Evolutionary conservation across 192 early-diverging fungal species (phyloP), one percentile per base, ranked within the genome.

Genomic region (Coemansia sp.): DNA sequence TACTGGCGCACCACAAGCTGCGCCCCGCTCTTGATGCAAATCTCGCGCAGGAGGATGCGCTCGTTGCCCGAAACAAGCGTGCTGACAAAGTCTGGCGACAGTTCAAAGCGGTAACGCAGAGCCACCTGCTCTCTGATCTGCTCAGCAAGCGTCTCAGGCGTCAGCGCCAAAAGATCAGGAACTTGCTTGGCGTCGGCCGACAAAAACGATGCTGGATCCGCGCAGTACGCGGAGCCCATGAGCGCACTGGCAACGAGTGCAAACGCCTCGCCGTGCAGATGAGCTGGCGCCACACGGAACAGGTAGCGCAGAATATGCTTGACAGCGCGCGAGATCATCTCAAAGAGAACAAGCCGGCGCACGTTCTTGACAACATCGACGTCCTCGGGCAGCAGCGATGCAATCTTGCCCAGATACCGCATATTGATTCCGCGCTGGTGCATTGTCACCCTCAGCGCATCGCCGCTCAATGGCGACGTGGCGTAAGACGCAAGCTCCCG

Each of bases 341-440:
- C 96, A 69, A 92, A 88, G 23, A 91, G 61, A 32, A 92, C 86
- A 41, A 96, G 76, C 5, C 88, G 84, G 68, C 88, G 58, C 42
- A 82, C 69, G 53, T 72, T 76, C 18, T 32, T 40, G 12, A 57
- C 67, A 43, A 59, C 64, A 6, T 71, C 69, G 26, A 49, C 57
- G 5, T 71, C 68, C 18, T 59, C 52, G 8, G 93, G 85, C 40
- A 96, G 81, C 21, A 91, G 65, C 44, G 80, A 61, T 18, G 88
- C 88, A 5, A 96, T 85, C 50, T 79, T 86, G 9, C 96, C 96
- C 21, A 99, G 86, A 70, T 97, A 98, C 39, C 97, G 89, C 93
- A 98, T 97, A 79, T 98, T 97, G 81, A 99, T 91, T 67, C 97
- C 97, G 44, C 93, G 93, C 52, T 88, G 90, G 80, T 99, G 97